A percentile compares a stretch with the other conserved stretches of the same genome.
phyloP scores from a whole-genome alignment of 2,329 filamentous ascomycete genomes.

The Diplodia scrobiculata region DNA sequence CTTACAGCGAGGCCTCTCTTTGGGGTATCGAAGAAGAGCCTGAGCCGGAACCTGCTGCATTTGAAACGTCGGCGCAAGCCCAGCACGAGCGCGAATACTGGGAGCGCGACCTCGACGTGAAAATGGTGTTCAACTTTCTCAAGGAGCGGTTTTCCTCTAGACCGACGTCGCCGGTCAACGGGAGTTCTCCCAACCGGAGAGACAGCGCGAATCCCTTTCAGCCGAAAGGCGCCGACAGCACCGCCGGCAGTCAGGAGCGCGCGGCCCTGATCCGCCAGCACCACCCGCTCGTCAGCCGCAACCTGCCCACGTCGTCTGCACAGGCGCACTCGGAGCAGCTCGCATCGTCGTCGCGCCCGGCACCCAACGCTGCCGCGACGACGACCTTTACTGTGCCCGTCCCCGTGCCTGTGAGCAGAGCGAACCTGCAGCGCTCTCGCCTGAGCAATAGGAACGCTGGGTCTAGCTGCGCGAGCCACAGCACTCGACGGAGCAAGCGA shows the following conservation, averaged over 20 bases:
- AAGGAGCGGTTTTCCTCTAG: conserved; percentile 44
- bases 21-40: conserved; percentile 69
- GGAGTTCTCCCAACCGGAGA: conserved; percentile 33
- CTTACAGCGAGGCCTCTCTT: conserved; percentile 57
- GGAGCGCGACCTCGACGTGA: conserved; percentile 89
- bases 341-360: conserved; percentile 31
- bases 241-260: conserved; percentile 47
- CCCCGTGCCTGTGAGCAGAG: conserved; percentile 33
- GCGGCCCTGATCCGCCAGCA: conserved; percentile 84
- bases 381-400: conserved; percentile 32
- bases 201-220: conserved; percentile 2
- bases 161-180: conserved; percentile 35
- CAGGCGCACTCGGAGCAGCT: conserved; percentile 11
- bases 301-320: conserved; percentile 8
- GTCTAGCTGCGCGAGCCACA: conserved; percentile 80
- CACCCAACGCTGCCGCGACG: conserved; percentile 25
- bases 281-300: conserved; percentile 76
- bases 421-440: conserved; percentile 21
- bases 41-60: conserved; percentile 49
- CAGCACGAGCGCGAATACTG: conserved; percentile 71
- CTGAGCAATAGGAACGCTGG: conserved; percentile 21
- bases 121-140: conserved; percentile 78
- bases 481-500: conserved; percentile 70
- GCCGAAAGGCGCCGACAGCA: conserved; percentile 12
- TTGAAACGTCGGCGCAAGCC: conserved; percentile 36